Evolutionary conservation across 345 rosid genomes (phyloP), one percentile per base, ranked within the genome.

Genomic region (Litchi chinensis): DNA sequence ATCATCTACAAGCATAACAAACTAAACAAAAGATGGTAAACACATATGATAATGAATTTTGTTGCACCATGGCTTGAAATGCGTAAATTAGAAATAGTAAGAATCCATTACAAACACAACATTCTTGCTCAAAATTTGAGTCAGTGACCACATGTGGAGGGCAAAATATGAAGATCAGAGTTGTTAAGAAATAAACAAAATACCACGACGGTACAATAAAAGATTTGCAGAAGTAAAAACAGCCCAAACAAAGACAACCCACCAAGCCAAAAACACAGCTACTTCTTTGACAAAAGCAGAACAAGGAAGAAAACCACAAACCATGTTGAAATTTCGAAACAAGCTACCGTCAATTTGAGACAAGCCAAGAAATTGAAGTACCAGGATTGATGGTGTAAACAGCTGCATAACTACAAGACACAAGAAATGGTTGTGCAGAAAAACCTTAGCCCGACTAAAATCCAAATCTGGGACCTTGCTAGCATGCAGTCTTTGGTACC

Each of bases 401-500:
- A 91, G 92, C 89, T 95, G 99, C 84, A 92, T 37, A 52, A 86
- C 88, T 1, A 85, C 93, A 4, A 93, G 93, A 80, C 99, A 93
- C 44, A 93, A 83, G 91, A 79, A 91, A 78, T 93, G 97, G 74
- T 95, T 93, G 83, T 95, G 97, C 79, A 93, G 88, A 65, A 95
- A 95, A 77, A 95, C 93, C 88, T 95, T 93, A 0, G 97, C 99
- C 76, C 98, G 86, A 44, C 99, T 95, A 71, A 90, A 95, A 41
- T 93, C 99, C 82, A 93, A 82, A 84, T 95, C 99, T 5, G 96
- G 97, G 79, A 89, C 86, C 79, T 87, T 95, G 81, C 96, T 91
- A 9, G 92, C 93, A 75, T 95, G 99, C 79, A 95, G 81, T 70
- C 97, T 88, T 80, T 93, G 99, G 80, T 95, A 95, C 97, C 98